Conservation (phyloP, 805 yeast species). For the Trichomonascus vanleenenianus region DNA sequence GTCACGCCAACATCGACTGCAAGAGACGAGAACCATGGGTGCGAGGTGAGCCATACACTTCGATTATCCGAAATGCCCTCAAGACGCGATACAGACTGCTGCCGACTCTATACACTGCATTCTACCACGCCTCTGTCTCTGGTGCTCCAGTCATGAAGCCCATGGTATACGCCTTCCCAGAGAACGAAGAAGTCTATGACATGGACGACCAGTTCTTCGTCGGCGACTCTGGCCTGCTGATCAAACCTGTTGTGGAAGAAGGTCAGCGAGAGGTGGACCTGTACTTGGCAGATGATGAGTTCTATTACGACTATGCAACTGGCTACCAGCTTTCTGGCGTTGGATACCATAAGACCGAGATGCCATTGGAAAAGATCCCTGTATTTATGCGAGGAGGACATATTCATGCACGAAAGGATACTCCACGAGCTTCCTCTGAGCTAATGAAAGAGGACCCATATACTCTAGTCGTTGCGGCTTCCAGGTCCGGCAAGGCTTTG, state of each 20-base stretch:
- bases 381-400: constrained; percentile 72
- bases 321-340: constrained; percentile 26
- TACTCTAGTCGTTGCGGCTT: constrained; percentile 59
- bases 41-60: constrained; percentile 63
- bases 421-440: constrained; percentile 72
- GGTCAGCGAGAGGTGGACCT: constrained; percentile 36
- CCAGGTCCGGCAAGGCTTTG: constrained; percentile 38
- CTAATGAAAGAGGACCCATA: constrained; percentile 75
- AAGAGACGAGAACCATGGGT: constrained; percentile 89
- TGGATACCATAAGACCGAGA: constrained; percentile 35
- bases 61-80: constrained; percentile 60
- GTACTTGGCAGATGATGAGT: constrained; percentile 35
- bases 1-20: constrained; percentile 90
- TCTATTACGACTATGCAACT: constrained; percentile 31
- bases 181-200: constrained; percentile 38
- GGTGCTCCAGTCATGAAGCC: constrained; percentile 60
- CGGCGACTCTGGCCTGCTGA: constrained; percentile 63
- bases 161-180: constrained; percentile 23
- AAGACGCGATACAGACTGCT: constrained; percentile 62
- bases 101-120: constrained; percentile 72
- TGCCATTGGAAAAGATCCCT: constrained; percentile 59
- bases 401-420: constrained; percentile 56
- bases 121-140: constrained; percentile 47
- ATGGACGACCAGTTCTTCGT: constrained; percentile 81
- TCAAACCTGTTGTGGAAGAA: constrained; percentile 70